These are phyloP conservation scores for Cochlearia excelsa DNA, from an alignment of 345 rosid species.

Conservation along the genomic window DNA sequence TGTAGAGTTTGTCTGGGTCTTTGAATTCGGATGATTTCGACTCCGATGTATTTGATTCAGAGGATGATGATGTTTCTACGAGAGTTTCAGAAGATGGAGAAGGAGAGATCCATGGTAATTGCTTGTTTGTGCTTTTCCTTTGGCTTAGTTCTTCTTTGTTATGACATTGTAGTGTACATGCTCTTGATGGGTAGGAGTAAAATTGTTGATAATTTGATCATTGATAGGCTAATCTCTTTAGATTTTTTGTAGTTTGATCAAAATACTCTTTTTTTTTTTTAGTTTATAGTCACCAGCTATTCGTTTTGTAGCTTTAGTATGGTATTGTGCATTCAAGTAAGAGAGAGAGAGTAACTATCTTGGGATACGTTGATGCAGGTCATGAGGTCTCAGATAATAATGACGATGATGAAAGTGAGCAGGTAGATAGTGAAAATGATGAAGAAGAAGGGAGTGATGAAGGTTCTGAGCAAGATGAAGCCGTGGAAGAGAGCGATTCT, in stretches of 20 bases:
- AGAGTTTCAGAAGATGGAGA: conserved; percentile 38
- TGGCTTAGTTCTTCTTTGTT: neutral
- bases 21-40: conserved; percentile 41
- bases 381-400: conserved; percentile 23
- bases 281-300: too few relatives aligned
- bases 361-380: too few relatives aligned
- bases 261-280: too few relatives aligned
- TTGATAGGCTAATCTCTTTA: too few relatives aligned
- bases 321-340: too few relatives aligned
- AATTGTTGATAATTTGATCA: too few relatives aligned
- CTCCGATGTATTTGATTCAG: conserved; percentile 41
- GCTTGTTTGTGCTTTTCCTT: conserved; percentile 25
- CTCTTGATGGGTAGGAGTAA: too few relatives aligned
- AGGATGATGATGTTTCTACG: conserved; percentile 34
- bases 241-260: too few relatives aligned
- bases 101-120: conserved; percentile 30
- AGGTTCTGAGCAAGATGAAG: conserved; percentile 42
- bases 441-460: conserved; percentile 44
- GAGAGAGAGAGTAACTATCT: too few relatives aligned
- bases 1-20: conserved; percentile 33
- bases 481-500: conserved; percentile 82
- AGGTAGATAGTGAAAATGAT: conserved; percentile 25
- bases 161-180: neutral
- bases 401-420: conserved; percentile 44
- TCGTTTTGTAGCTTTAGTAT: too few relatives aligned